Base-by-base conservation (phyloP, 139 green algal species). In the Chloropicon primus region DNA sequence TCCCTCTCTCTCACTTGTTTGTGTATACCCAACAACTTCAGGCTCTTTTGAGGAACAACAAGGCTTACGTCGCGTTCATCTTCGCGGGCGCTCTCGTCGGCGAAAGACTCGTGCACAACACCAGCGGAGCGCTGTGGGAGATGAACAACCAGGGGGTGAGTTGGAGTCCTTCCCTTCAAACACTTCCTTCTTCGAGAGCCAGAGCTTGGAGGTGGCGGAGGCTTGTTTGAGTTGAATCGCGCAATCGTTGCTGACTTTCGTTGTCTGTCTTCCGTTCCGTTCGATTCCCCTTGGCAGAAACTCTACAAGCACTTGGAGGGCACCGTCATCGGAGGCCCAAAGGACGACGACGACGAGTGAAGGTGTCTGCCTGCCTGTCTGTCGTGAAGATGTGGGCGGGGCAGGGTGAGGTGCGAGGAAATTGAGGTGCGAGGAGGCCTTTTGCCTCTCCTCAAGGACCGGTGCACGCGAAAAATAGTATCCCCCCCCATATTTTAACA, bases 11-110 rank as follows among this genome's bases (percentile, higher is more conserved):
- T n/a, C n/a, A n/a, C n/a, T n/a, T n/a, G n/a, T n/a, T n/a, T n/a
- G n/a, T n/a, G n/a, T n/a, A n/a, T n/a, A n/a, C n/a, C n/a, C n/a
- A n/a, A n/a, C n/a, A n/a, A n/a, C n/a, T n/a, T n/a, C 41, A 62
- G 41, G 41, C 41, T 17, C 25, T 78, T 2, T 27, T 78, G 75
- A 23, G 27, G 27, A 29, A 53, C 26, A 78, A 78, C 75, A 73
- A 29, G 27, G 22, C 76, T 0, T 78, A 78, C 26, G 27, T 78
- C 22, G 75, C 25, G 26, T 78, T 78, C 75, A 78, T 78, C 75
- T 78, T 78, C 28, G 26, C 27, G 25, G 75, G 75, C 25, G 75
- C 75, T 23, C 75, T 78, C 25, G 75, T 53, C 28, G 75, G 75
- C 24, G 75, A 78, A 27, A 29, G 75, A 27, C 23, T 78, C 10